Conservation (phyloP, 352 stramenopile species). For the Globisporangium sylvaticum region DNA sequence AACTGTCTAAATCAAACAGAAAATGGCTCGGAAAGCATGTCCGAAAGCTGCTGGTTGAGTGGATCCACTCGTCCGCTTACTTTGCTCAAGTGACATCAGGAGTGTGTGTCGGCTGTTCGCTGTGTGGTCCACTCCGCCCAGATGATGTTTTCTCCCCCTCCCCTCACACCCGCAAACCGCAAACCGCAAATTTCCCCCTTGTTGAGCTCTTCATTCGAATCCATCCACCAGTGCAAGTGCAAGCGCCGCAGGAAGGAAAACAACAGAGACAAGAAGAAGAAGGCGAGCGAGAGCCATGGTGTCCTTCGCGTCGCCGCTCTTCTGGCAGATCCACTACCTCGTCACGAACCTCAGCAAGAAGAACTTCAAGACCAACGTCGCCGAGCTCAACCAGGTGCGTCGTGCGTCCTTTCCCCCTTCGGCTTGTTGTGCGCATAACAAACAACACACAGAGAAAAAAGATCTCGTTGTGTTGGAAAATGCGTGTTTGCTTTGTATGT, state of each 20-base stretch:
- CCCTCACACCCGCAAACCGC: background rate
- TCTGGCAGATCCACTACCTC: conserved; percentile 93
- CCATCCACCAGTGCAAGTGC: background rate
- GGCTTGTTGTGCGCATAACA: conserved; percentile 15
- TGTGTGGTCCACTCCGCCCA: too few species aligned
- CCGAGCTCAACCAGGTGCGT: conserved; percentile 89
- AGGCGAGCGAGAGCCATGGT: conserved; percentile 45
- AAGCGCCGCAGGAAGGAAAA: background rate
- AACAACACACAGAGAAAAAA: background rate
- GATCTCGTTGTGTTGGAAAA: conserved; percentile 5
- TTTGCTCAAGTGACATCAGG: too few species aligned
- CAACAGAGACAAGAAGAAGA: conserved; percentile 20
- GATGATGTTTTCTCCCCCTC: conserved; percentile 2
- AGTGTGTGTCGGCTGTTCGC: too few species aligned
- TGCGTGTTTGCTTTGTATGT: background rate
- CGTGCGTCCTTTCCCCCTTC: conserved; percentile 9
- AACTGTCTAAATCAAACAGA: too few species aligned
- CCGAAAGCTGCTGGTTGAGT: too few species aligned
- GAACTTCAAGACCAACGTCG: conserved; percentile 91
- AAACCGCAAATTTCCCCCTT: conserved; percentile 1
- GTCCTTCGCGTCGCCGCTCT: conserved; percentile 90
- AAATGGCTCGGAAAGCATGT: too few species aligned
- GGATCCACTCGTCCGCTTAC: too few species aligned
- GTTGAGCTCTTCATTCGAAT: conserved; percentile 10
- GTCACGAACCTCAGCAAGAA: conserved; percentile 93